These are phyloP conservation scores for Flaveria trinervia DNA, from an alignment of 129 eudicot genomes.

Conservation along the genomic window DNA sequence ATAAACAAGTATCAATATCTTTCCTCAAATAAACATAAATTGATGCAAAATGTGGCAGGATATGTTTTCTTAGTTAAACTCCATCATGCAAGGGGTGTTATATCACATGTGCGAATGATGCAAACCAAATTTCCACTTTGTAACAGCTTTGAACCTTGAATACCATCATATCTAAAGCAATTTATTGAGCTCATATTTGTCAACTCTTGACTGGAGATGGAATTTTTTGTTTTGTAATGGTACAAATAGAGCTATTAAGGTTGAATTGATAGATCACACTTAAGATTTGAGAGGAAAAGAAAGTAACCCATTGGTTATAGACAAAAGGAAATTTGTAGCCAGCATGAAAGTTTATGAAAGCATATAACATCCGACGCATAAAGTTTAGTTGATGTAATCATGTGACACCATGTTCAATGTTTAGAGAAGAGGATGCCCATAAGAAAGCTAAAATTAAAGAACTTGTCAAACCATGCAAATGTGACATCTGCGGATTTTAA, in stretches of 20 bases:
- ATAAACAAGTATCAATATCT: conserved; percentile 18
- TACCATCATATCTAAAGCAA: no score
- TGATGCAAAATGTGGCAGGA: conserved; percentile 26
- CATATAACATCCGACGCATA: background rate
- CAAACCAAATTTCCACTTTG: background rate
- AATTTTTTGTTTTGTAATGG: background rate
- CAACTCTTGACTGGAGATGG: no score
- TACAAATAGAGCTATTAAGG: background rate
- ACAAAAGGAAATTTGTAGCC: background rate
- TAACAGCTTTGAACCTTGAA: background rate
- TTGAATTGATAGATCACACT: background rate
- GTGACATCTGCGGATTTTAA: background rate
- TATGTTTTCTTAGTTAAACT: conserved; percentile 8
- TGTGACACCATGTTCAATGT: conserved; percentile 15
- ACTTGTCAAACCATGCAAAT: background rate
- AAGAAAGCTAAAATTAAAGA: conserved; percentile 2
- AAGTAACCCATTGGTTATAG: background rate
- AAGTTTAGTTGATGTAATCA: conserved; percentile 10
- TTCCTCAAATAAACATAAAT: conserved; percentile 3
- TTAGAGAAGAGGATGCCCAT: background rate
- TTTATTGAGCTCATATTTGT: no score
- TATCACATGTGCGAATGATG: background rate
- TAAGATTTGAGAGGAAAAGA: background rate
- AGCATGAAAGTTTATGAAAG: conserved; percentile 18
- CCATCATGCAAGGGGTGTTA: background rate